These are phyloP conservation scores for Tylopilus orsonianus DNA, from an alignment of 1,284 basidiomycete species.

Conservation along the genomic window DNA sequence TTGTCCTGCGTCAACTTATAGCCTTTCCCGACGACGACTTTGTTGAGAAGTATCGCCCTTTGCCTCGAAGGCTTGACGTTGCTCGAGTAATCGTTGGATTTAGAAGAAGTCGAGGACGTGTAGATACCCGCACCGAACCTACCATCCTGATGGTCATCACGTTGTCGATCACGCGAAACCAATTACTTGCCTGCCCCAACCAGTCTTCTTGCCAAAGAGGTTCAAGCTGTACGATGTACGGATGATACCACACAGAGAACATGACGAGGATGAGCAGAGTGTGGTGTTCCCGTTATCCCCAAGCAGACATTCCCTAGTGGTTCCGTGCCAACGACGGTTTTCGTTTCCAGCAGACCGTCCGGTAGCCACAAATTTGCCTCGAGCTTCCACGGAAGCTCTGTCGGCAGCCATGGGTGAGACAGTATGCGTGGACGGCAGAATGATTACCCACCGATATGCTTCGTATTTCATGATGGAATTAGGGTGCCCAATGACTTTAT, in stretches of 20 bases:
- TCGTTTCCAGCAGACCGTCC: constrained; percentile 62
- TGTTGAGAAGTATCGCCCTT: constrained; percentile 65
- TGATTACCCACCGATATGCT: constrained; percentile 49
- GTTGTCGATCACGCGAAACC: background rate
- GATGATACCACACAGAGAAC: constrained; percentile 59
- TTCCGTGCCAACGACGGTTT: constrained; percentile 44
- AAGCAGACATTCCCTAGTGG: constrained; percentile 51
- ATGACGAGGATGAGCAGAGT: constrained; percentile 53
- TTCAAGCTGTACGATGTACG: constrained; percentile 59
- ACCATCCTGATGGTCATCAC: constrained; percentile 8
- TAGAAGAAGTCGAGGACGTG: constrained; percentile 50
- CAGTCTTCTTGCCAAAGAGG: constrained; percentile 62
- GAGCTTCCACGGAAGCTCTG: constrained; percentile 52
- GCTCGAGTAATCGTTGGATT: constrained; percentile 65
- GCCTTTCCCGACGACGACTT: constrained; percentile 67
- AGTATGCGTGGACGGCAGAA: background rate
- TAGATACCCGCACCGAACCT: constrained; percentile 54
- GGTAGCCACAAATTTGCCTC: constrained; percentile 51
- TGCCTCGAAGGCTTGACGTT: constrained; percentile 50
- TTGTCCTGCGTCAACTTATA: constrained; percentile 60
- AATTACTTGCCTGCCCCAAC: constrained; percentile 54
- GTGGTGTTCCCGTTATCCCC: constrained; percentile 57
- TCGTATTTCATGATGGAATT: constrained; percentile 52
- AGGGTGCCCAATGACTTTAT: constrained; percentile 55
- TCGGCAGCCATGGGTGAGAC: background rate